Base-by-base conservation (phyloP, 2,329 filamentous ascomycete genomes). In the Fusarium paranaense region DNA sequence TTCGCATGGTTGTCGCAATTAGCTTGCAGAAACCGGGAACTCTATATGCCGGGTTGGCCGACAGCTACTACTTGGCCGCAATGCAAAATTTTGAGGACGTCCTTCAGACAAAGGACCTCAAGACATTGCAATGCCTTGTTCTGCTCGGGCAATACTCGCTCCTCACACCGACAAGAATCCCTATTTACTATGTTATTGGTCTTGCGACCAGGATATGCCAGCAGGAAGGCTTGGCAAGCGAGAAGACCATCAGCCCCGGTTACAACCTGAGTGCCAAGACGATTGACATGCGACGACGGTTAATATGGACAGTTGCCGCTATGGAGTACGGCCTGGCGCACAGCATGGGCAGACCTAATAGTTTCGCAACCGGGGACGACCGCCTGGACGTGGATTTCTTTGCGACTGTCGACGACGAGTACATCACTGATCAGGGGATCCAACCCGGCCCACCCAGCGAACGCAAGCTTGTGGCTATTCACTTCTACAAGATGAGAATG, bases 1-100 rank as follows among this genome's bases (percentile, higher is more conserved):
- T 97, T 60, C 92, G 94, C 67, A 95, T 98, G 90, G 94, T 98
- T 62, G 91, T 98, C 79, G 96, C 97, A 33, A 97, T 98, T 79
- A 96, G 95, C 81, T 90, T 98, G 83, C 96, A 98, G 83, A 98
- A 97, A 82, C 88, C 98, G 78, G 94, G 95, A 80, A 90, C 92
- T 0, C 92, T 94, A 74, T 98, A 97, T 82, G 95, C 95, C n/a
- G 95, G 95, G 27, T 86, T 98, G 32, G 96, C 97, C 33, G 96
- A 98, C 83, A 95, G 95, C 80, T 98, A 97, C 84, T 98, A 98
- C 79, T 88, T 98, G 25, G 94, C 95, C 27, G 96, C 96, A 6
- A 91, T 98, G 85, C 91, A 92, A 71, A 92, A 92, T 77, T 91
- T 98, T 70, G 94, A 98, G 81, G 90, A 91, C 4, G 92, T 97